Base-by-base conservation (phyloP, 1,139 yeast species). In the Scheffersomyces stambukii region DNA sequence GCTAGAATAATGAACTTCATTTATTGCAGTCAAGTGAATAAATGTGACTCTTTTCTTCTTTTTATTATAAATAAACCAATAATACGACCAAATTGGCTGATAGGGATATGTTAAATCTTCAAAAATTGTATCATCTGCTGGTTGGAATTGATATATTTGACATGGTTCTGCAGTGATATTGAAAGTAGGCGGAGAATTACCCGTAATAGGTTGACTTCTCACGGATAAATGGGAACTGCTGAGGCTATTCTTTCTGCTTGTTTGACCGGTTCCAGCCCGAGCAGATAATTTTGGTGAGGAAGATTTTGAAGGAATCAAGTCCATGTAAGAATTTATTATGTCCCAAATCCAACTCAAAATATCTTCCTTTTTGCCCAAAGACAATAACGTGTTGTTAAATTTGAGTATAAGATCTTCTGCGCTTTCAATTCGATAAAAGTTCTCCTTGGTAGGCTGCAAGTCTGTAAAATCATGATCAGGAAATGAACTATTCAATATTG, bases 401-500 rank as follows among this genome's bases (percentile, higher is more conserved):
- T 79, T 75, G 29, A 81, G 73, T 27, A 85, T 74, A 32, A 89
- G 73, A 20, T 74, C 72, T 30, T 77, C 60, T 60, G 77, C 45
- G 7, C 54, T 44, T 61, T 64, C 60, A 13, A 67, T 49, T 33
- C 57, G 47, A 37, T 60, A 68, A 33, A 67, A 67, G 37, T 67
- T 67, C 29, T 91, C 95, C 41, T 86, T 88, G 12, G 81, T 75
- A 2, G 98, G 98, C 50, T 86, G 89, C 36, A 91, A 70, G 19
- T 80, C 74, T 9, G 94, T 75, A 47, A 89, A 91, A 50, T 91
- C 98, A 50, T 91, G 95, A 52, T 91, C 98, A 0, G 98, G 97
- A 50, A 85, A 91, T 2, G 94, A 81, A 8, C 94, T 85, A 54
- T 91, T 91, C 31, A 91, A 66, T 20, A 91, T 89, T 2, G 95